A percentile compares a stretch with the other conserved stretches of the same genome.
Conservation (phyloP, 306 rosid species). For the Pterocarpus macrocarpus region DNA sequence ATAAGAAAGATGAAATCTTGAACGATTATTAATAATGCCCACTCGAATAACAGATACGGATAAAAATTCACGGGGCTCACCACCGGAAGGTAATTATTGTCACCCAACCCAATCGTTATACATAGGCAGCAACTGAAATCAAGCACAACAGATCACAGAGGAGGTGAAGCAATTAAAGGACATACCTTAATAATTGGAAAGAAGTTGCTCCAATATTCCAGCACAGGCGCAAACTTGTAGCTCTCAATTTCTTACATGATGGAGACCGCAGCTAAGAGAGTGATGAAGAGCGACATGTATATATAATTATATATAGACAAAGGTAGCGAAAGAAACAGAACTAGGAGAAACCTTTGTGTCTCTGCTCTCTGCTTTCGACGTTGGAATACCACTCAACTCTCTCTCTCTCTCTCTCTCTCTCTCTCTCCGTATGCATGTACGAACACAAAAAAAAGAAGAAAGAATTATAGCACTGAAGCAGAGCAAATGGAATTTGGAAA, state of each 20-base stretch:
- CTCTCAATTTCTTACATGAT: constrained; percentile 44
- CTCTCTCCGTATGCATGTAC: not conserved
- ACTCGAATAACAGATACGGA: not conserved
- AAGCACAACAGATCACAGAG: not conserved
- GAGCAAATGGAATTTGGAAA: not conserved
- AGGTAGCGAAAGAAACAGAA: constrained; percentile 8
- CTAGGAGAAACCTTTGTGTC: constrained; percentile 23
- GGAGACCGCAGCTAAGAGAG: constrained; percentile 15
- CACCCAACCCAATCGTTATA: not conserved
- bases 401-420: constrained; percentile 5
- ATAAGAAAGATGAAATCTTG: not conserved
- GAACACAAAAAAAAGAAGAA: not conserved
- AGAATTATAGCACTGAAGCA: not conserved
- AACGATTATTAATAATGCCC: not conserved
- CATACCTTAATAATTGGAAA: constrained; percentile 45
- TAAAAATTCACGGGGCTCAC: not conserved
- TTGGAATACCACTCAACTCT: constrained; percentile 63
- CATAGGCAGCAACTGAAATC: not conserved
- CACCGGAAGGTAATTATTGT: not conserved
- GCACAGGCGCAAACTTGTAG: constrained; percentile 8
- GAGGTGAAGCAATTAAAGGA: not conserved
- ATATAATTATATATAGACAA: not conserved
- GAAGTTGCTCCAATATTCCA: constrained; percentile 29
- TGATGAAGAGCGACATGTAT: not conserved
- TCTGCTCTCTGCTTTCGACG: constrained; percentile 63